Percentiles rank a stretch among this genome's conserved stretches.
Evolutionary conservation across 83 land plant genomes (phyloP).

Genomic region (Picea mariana): DNA sequence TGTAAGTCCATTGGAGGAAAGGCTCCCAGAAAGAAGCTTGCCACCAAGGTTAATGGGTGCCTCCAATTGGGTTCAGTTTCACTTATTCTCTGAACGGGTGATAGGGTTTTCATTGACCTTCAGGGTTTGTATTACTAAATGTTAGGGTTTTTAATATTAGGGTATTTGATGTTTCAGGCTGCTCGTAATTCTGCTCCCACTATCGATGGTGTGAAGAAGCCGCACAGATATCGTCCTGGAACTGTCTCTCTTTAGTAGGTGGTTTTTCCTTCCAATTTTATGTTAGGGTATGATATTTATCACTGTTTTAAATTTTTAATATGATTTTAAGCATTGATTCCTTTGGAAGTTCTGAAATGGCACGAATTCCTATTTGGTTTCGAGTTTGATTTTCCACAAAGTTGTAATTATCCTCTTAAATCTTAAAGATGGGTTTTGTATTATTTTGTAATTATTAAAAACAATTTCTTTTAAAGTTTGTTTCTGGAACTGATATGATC

Average conservation of each 20-base stretch:
- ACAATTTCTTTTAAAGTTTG: not conserved
- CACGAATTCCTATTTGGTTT: not conserved
- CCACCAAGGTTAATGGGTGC: not conserved
- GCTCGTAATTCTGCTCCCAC: conserved; percentile 47
- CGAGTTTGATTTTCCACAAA: not conserved
- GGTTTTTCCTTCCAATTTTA: not conserved
- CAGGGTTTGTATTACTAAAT: not conserved
- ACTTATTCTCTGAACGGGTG: not conserved
- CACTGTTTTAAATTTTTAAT: no score
- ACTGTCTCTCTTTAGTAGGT: conserved; percentile 38
- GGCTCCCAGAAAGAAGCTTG: conserved; percentile 16
- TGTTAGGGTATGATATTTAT: no score
- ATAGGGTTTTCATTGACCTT: not conserved
- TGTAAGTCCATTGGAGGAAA: not conserved
- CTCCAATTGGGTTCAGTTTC: not conserved
- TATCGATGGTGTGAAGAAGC: conserved; percentile 41
- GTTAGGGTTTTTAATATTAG: not conserved
- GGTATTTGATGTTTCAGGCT: conserved; percentile 18
- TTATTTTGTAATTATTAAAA: not conserved
- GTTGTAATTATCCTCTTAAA: not conserved
- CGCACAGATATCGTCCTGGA: conserved; percentile 41
- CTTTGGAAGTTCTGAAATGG: not conserved
- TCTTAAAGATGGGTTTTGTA: not conserved
- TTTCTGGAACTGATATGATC: not conserved
- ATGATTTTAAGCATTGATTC: not conserved